Percentiles rank a stretch among this genome's conserved stretches.
phyloP scores from a whole-genome alignment of 2,329 filamentous ascomycete species.

The Chaetomiaceae sp. region DNA sequence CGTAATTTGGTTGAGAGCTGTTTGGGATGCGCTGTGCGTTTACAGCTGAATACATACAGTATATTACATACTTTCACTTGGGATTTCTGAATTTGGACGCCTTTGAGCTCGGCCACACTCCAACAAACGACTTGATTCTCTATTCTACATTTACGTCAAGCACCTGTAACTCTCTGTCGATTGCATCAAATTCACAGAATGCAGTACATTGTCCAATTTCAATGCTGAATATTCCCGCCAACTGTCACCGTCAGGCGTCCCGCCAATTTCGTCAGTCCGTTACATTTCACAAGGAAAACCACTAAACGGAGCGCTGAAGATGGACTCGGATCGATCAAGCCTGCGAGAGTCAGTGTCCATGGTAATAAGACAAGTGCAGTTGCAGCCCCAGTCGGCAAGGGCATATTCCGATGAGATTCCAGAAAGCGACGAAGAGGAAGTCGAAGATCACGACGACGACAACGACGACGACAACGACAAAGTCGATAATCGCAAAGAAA shows the following conservation, averaged over 20 bases:
- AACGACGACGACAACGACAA: not conserved
- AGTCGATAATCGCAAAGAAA: not conserved
- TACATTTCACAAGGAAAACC: too few relatives aligned
- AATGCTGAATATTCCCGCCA: not conserved
- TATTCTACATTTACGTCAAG: not conserved
- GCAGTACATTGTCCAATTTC: too few relatives aligned
- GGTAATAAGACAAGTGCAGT: conserved; percentile 8
- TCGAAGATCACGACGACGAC: not conserved
- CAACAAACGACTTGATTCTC: not conserved
- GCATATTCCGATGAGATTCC: conserved; percentile 10
- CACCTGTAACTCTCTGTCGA: too few relatives aligned
- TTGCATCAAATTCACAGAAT: too few relatives aligned
- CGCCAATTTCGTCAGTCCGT: too few relatives aligned
- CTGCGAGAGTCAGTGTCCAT: conserved; percentile 13
- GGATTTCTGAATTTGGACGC: too few relatives aligned
- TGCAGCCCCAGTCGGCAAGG: not conserved
- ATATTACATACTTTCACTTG: not conserved
- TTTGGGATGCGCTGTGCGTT: not conserved
- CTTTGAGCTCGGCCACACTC: too few relatives aligned
- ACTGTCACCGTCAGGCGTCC: too few relatives aligned
- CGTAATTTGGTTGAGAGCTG: too few relatives aligned
- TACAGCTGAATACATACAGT: not conserved
- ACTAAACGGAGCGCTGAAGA: too few relatives aligned
- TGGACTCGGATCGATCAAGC: conserved; percentile 11
- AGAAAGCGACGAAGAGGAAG: conserved; percentile 12